Base-by-base conservation (phyloP, 495 filamentous ascomycete genomes). In the Penicillium canescens region DNA sequence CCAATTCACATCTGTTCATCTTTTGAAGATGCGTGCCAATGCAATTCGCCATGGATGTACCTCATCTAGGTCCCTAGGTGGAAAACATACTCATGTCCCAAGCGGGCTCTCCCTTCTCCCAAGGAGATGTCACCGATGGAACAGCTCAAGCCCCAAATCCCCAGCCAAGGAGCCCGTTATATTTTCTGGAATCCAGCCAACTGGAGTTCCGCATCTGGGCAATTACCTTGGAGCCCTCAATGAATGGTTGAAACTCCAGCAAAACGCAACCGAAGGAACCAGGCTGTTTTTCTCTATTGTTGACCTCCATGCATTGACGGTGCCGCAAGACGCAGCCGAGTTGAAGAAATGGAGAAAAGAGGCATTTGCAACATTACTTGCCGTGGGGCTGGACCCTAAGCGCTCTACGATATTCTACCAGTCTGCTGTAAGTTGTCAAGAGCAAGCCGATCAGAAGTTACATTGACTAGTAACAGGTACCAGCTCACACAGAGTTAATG, bases 171-270 rank as follows among this genome's bases (percentile, higher is more conserved):
- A 60, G 12, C 63, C 57, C 18, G 59, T 66, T 11, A 66, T 98
- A 55, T 98, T 98, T 77, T 98, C 95, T 9, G 94, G 91, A 26
- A 98, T 98, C 56, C 94, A 98, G 63, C 95, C 94, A 14, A 98
- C 94, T 5, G 94, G 92, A 4, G 73, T 96, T 9, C 95, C 94
- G n/a, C 95, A 98, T 66, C 76, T 98, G 31, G 94, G 94, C 12
- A 98, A 98, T 70, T 98, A 98, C 66, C 79, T 97, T 8, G 94
- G 94, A 11, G 95, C 94, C n/a, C 73, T 98, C 48, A 80, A 82
- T 26, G 82, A 89, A 76, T 98, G 94, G 94, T 86, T 86, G 34
- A 74, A 77, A 52, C 72, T 97, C 6, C 92, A 97, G 59, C 77
- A 92, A 63, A 69, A 76, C 13, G 73, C 85, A 0, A 50, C 67